Evolutionary conservation across 2,329 filamentous ascomycete genomes (phyloP), one percentile per base, ranked within the genome.

Genomic region (Penicillium nordicum): DNA sequence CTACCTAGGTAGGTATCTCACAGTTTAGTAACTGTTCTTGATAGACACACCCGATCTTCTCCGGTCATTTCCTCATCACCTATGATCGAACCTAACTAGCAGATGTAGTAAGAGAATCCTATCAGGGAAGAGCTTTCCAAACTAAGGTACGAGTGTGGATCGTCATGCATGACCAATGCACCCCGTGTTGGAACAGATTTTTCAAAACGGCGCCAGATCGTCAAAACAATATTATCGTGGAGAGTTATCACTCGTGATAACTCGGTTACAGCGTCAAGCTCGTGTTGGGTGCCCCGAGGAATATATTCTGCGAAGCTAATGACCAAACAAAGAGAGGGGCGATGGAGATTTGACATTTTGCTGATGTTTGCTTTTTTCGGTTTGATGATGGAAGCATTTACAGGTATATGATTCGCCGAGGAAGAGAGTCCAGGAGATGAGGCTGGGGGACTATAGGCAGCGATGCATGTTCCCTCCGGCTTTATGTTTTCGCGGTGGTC

Each of bases 301-400:
- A 50, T 37, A 16, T 7, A 41, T 37, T 16, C n/a, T 23, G 27
- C 42, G 38, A 48, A 49, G 34, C 41, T 29, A 48, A 23, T 21
- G 40, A 18, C 50, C 23, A 27, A 45, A 29, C n/a, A 36, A 36
- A 43, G 42, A 54, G 18, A 40, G 38, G 34, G 44, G 40, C 42
- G 44, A 55, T 37, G 50, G n/a, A 43, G 38, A 37, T 50, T 36
- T 45, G 27, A 37, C 37, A 23, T 36, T 41, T 34, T 11, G 21
- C 23, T 40, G 21, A 54, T 57, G 25, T 61, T 63, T 60, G 50
- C 58, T 58, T 60, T 59, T 59, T 63, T 18, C 7, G 11, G 11
- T 32, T 41, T 34, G 49, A 43, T 45, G 36, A 44, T 55, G 43
- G 32, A 51, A 59, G 49, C 56, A 43, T 47, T 47, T 42, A 48